These are phyloP conservation scores for Pulveroboletus sp. DNA, from an alignment of 768 basidiomycete genomes.

Conservation along the genomic window DNA sequence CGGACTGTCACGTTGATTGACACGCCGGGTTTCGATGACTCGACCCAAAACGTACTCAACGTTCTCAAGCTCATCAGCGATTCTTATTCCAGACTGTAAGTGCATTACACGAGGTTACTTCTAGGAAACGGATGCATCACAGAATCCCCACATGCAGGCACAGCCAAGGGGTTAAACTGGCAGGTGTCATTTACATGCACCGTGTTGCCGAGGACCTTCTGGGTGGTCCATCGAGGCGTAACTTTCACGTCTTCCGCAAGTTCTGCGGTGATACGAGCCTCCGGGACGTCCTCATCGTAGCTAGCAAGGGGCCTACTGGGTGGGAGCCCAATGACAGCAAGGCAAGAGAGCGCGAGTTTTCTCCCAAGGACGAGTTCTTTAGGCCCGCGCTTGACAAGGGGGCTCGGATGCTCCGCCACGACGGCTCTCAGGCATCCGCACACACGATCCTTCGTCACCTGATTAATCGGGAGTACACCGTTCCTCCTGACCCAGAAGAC, in stretches of 20 bases:
- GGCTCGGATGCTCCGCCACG: conserved; percentile 38
- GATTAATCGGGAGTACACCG: conserved; percentile 30
- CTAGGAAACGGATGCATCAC: too few relatives aligned
- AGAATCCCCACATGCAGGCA: conserved; percentile 5
- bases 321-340: conserved; percentile 29
- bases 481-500: conserved; percentile 43
- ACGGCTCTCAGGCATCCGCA: conserved; percentile 39
- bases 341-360: conserved; percentile 37
- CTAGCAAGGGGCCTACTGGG: conserved; percentile 40
- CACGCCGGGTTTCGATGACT: conserved; percentile 57
- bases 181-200: conserved; percentile 50
- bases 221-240: conserved; percentile 39
- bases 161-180: conserved; percentile 31
- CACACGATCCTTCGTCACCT: conserved; percentile 42
- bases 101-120: background rate
- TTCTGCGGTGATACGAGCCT: conserved; percentile 47
- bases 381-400: conserved; percentile 42
- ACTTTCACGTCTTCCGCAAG: conserved; percentile 43
- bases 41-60: conserved; percentile 38
- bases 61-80: conserved; percentile 44
- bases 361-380: conserved; percentile 37
- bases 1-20: conserved; percentile 45
- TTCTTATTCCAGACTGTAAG: conserved; percentile 21
- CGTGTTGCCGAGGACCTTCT: conserved; percentile 41
- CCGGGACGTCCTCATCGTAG: conserved; percentile 43